Evolutionary conservation across 345 rosid species (phyloP).

Genomic region (Salix brachista): DNA sequence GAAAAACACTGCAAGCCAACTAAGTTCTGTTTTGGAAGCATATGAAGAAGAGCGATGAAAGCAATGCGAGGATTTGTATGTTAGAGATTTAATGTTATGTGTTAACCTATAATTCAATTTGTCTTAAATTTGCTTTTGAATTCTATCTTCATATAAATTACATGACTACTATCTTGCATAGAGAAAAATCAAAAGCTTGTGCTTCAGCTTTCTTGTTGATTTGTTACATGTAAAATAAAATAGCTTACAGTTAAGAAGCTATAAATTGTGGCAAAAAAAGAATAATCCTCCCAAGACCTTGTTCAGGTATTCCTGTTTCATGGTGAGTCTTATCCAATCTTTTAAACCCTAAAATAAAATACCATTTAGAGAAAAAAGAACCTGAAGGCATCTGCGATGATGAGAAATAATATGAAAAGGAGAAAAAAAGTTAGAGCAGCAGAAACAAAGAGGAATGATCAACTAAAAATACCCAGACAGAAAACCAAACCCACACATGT

Average conservation of each 20-base stretch:
- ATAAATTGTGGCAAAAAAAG: too few relatives aligned
- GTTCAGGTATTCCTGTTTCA: too few relatives aligned
- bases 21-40: conserved; percentile 22
- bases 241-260: too few relatives aligned
- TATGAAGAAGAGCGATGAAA: conserved; percentile 15
- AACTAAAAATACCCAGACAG: not conserved
- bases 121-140: not conserved
- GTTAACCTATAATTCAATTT: not conserved
- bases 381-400: too few relatives aligned
- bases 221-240: not conserved
- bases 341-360: too few relatives aligned
- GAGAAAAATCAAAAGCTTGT: not conserved
- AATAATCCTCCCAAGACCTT: too few relatives aligned
- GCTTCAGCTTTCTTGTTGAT: not conserved
- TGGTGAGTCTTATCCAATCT: too few relatives aligned
- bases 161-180: not conserved
- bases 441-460: not conserved
- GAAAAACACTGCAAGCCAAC: conserved; percentile 15
- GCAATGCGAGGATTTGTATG: not conserved
- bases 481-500: not conserved
- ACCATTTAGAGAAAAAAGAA: too few relatives aligned
- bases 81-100: not conserved
- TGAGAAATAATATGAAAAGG: not conserved
- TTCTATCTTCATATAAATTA: not conserved
- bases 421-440: not conserved